These are phyloP conservation scores for Casaregolazyma suthepensis DNA, from an alignment of 1,139 yeast species.

Conservation along the genomic window DNA sequence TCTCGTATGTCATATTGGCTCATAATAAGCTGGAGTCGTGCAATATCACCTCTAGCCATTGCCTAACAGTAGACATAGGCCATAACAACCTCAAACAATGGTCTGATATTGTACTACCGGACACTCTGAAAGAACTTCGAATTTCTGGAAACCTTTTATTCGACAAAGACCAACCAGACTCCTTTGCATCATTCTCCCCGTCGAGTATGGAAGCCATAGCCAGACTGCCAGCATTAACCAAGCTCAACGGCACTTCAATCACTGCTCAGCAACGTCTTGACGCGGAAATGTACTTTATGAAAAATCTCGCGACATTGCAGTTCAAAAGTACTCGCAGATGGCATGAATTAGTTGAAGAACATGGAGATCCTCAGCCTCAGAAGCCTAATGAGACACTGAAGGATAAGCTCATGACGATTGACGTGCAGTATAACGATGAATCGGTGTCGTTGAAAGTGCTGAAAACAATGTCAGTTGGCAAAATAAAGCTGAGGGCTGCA, in stretches of 20 bases:
- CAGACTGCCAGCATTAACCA: slow-evolving; percentile 35
- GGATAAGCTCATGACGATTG: slow-evolving; percentile 16
- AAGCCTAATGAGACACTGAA: slow-evolving; percentile 14
- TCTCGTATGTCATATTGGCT: slow-evolving; percentile 16
- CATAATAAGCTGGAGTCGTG: slow-evolving; percentile 13
- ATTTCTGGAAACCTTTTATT: slow-evolving; percentile 52
- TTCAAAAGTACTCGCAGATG: slow-evolving; percentile 28
- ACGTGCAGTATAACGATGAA: slow-evolving; percentile 13
- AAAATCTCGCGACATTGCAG: slow-evolving; percentile 39
- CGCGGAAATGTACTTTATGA: slow-evolving; percentile 63
- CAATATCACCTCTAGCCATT: neutral
- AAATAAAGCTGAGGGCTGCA: slow-evolving; percentile 21
- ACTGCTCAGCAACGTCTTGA: slow-evolving; percentile 46
- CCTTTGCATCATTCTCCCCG: slow-evolving; percentile 22
- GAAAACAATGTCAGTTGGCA: slow-evolving; percentile 19
- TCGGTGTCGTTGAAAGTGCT: slow-evolving; percentile 16
- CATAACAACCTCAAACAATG: slow-evolving; percentile 43
- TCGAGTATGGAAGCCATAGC: slow-evolving; percentile 37
- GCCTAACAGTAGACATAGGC: slow-evolving; percentile 41
- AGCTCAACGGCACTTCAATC: slow-evolving; percentile 54
- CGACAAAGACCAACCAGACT: slow-evolving; percentile 32
- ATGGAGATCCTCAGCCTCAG: slow-evolving; percentile 27
- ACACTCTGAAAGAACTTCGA: slow-evolving; percentile 35
- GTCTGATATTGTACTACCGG: slow-evolving; percentile 43
- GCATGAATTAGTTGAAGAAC: slow-evolving; percentile 25